Conservation (phyloP, 2,329 filamentous ascomycete species). For the Curvularia hawaiiensis region DNA sequence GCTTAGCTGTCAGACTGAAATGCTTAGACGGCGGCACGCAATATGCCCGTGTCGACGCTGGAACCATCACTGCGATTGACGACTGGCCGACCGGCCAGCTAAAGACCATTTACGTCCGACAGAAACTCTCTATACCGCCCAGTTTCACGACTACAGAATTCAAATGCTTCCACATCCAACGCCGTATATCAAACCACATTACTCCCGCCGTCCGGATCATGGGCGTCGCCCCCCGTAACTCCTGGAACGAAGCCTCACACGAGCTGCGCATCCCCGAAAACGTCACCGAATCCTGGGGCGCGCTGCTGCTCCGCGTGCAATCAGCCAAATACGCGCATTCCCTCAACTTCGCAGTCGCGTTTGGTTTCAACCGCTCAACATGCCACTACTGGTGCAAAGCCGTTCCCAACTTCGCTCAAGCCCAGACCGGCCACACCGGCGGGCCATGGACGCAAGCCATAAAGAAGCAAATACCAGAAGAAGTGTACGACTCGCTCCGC, state of each 20-base stretch:
- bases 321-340: conserved; percentile 24
- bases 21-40: conserved; percentile 42
- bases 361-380: conserved; percentile 27
- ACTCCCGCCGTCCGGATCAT: conserved; percentile 28
- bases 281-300: conserved; percentile 18
- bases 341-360: conserved; percentile 25
- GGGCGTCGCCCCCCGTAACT: conserved; percentile 21
- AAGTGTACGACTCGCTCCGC: conserved; percentile 20
- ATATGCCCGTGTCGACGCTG: conserved; percentile 43
- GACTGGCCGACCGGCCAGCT: conserved; percentile 34
- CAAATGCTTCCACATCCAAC: conserved; percentile 25
- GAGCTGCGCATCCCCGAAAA: conserved; percentile 23
- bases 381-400: conserved; percentile 35
- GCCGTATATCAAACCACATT: conserved; percentile 20
- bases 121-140: conserved; percentile 29
- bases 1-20: conserved; percentile 30
- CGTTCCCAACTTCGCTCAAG: conserved; percentile 16
- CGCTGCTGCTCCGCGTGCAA: conserved; percentile 25
- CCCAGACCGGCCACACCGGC: conserved; percentile 9
- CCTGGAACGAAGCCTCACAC: conserved; percentile 22
- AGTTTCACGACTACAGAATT: conserved; percentile 30
- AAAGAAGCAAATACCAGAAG: conserved; percentile 19
- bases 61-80: conserved; percentile 60
- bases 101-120: conserved; percentile 30
- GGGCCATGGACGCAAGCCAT: conserved; percentile 23